A percentile compares a stretch with the other conserved stretches of the same genome.
Evolutionary conservation across 805 yeast genomes (phyloP).

Genomic region (Blastobotrys americana): DNA sequence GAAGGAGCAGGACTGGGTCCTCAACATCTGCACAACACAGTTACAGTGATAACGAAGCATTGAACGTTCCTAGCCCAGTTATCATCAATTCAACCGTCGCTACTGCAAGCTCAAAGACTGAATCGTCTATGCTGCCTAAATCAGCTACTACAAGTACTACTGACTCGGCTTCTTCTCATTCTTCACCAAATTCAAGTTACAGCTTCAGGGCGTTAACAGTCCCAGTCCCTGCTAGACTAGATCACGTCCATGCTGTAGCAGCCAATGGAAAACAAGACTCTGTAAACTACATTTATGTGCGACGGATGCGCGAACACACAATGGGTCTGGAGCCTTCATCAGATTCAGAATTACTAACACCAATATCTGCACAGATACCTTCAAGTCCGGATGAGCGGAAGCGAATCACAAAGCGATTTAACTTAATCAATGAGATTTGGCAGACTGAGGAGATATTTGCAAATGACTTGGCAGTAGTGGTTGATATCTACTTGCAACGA

Average conservation of each 20-base stretch:
- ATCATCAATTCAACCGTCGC: too few relatives aligned
- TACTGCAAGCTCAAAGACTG: too few relatives aligned
- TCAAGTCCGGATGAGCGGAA: constrained; percentile 11
- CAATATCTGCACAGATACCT: neutral
- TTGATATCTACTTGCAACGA: constrained; percentile 27
- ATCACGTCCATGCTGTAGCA: neutral
- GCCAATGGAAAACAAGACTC: neutral
- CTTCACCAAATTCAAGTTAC: neutral
- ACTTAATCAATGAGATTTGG: constrained; percentile 32
- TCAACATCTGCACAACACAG: too few relatives aligned
- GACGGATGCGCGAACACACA: neutral
- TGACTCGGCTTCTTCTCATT: neutral
- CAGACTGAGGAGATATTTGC: constrained; percentile 33
- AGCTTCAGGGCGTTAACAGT: neutral
- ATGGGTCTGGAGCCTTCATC: neutral
- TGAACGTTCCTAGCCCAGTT: too few relatives aligned
- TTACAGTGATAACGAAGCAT: too few relatives aligned
- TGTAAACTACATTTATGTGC: neutral
- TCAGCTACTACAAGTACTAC: too few relatives aligned
- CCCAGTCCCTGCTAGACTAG: neutral
- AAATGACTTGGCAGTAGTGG: constrained; percentile 32
- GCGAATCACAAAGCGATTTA: constrained; percentile 21
- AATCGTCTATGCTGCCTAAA: too few relatives aligned
- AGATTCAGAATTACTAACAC: neutral
- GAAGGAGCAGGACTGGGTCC: too few relatives aligned